phyloP scores from a whole-genome alignment of 768 basidiomycete genomes.

The Roridomyces roridus region DNA sequence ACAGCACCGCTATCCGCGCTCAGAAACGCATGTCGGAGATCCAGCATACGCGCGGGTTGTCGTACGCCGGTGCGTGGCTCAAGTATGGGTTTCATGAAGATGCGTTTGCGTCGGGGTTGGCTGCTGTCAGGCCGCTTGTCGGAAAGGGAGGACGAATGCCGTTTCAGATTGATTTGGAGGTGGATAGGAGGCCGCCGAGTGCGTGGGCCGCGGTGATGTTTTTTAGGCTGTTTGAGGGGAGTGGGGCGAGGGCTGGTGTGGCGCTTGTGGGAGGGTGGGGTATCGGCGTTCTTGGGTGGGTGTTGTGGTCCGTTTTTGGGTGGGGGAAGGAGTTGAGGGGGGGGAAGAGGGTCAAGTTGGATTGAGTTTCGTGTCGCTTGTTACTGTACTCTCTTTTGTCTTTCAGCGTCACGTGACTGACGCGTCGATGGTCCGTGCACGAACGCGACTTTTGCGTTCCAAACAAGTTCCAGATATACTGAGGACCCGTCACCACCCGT shows the following conservation, averaged over 20 bases:
- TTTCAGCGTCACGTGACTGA: no score
- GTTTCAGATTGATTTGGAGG: slow-evolving; percentile 20
- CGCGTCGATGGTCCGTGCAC: no score
- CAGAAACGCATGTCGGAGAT: slow-evolving; percentile 61
- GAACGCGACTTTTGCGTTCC: no score
- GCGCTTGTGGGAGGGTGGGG: slow-evolving; percentile 8
- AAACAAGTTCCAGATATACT: no score
- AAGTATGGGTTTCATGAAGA: slow-evolving; percentile 87
- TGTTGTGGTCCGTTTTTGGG: slow-evolving; percentile 10
- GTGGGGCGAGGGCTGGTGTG: slow-evolving; percentile 3
- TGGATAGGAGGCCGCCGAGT: slow-evolving; percentile 17
- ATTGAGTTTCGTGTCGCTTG: no score
- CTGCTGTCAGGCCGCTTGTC: slow-evolving; percentile 34
- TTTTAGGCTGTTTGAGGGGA: slow-evolving; percentile 14
- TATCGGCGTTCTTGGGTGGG: slow-evolving; percentile 9
- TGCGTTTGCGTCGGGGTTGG: slow-evolving; percentile 61
- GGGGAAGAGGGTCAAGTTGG: neutral
- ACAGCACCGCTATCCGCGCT: slow-evolving; percentile 56
- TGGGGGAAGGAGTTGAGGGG: slow-evolving; percentile 8
- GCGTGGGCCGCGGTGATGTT: slow-evolving; percentile 13
- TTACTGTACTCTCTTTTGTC: no score
- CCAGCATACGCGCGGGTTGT: slow-evolving; percentile 66
- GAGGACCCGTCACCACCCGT: no score
- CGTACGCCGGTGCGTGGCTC: slow-evolving; percentile 75
- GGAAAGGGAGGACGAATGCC: neutral